A percentile compares a stretch with the other conserved stretches of the same genome.
These are phyloP conservation scores for Xanthoparmelia taractica DNA, from an alignment of 495 filamentous ascomycete genomes.

Conservation along the genomic window DNA sequence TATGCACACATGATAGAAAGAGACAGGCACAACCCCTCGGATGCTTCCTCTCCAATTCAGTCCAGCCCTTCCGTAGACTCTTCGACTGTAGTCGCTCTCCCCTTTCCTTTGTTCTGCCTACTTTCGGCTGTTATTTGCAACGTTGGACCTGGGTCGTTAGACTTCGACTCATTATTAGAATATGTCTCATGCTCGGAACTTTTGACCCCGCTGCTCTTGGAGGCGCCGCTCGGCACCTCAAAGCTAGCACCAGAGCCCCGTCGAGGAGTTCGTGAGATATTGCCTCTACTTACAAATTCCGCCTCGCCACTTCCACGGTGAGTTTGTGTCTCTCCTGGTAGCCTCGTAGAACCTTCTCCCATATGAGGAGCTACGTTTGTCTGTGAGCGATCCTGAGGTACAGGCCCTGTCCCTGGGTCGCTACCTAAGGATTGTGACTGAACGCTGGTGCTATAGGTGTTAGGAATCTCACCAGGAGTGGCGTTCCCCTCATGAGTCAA, in stretches of 20 bases:
- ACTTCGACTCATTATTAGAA: neutral
- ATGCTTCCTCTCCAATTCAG: constrained; percentile 1
- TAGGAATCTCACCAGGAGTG: constrained; percentile 9
- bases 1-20: neutral
- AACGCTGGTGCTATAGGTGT: constrained; percentile 4
- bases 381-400: neutral
- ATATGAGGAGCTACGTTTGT: neutral
- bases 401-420: neutral
- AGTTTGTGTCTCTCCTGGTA: constrained; percentile 1
- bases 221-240: neutral
- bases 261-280: neutral
- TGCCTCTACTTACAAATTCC: neutral
- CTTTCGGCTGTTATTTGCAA: constrained; percentile 2
- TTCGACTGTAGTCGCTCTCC: constrained; percentile 43
- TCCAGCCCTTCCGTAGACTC: constrained; percentile 37
- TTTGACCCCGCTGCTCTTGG: neutral
- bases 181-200: neutral
- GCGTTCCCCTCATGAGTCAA: constrained; percentile 27
- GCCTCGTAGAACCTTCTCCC: neutral
- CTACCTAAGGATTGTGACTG: neutral
- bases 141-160: constrained; percentile 5
- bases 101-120: constrained; percentile 38
- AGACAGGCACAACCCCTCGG: neutral
- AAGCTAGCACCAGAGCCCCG: constrained; percentile 4
- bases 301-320: neutral